Base-by-base conservation (phyloP, 192 early-diverging fungal genomes). In the Coemansia sp. region DNA sequence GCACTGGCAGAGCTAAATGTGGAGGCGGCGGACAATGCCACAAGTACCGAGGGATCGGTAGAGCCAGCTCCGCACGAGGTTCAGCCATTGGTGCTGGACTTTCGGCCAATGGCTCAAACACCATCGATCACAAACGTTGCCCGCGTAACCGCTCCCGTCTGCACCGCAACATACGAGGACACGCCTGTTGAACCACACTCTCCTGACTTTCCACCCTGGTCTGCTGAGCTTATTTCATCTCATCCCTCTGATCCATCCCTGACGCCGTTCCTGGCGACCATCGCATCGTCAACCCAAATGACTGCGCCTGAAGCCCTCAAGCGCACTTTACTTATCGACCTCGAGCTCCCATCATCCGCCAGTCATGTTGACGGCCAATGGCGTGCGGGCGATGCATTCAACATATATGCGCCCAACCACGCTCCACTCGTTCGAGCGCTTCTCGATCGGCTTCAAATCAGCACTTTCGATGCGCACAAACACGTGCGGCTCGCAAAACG, bases 371-470 rank as follows among this genome's bases (percentile, higher is more conserved):
- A 38, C 12, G 64, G 39, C 2, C 23, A 39, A 38, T 63, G 65
- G 74, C 65, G 62, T 6, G 73, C 79, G 7, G 79, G 79, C 56
- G 94, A 94, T 71, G 84, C 94, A 4, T 90, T 99, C 81, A 94
- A 91, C 43, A 73, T 97, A n/a, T 63, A 86, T 48, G 93, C 91
- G 1, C 93, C 94, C n/a, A 95, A 95, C 69, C 81, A 89, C 39
- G 84, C 89, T 35, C 63, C 65, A 0, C 64, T 94, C 49, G 93
- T 97, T 0, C 60, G 82, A 0, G 89, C 84, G 1, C 57, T 95
- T 2, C 63, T 94, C 53, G 73, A 62, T 2, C 64, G 84, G 16
- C 66, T 97, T 13, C 82, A 62, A n/a, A 68, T 90, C 14, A 71
- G 65, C 8, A 68, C 78, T 3, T 65, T 65, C 7, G 74, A 69